Evolutionary conservation across 169 alveolate genomes (phyloP), one percentile per base, ranked within the genome.

Genomic region (Plasmodium blacklocki): DNA sequence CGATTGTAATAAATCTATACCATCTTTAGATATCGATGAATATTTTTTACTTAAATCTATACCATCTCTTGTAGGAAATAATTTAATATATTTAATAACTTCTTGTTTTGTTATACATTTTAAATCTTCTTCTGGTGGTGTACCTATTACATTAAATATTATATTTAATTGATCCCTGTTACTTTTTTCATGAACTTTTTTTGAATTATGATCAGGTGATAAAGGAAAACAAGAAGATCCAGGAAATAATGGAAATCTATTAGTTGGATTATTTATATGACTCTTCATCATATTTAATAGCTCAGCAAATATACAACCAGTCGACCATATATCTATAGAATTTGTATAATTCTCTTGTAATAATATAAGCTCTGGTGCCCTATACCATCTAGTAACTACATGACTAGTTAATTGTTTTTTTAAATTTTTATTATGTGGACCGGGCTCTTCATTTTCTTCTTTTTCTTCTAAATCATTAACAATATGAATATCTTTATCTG

Each of bases 291-390:
- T 97, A 63, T 95, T 97, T 73, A 98, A 91, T 29, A 98, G 94
- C 89, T 98, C 99, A 3, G 98, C 99, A 88, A 97, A 98, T 23
- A 98, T 98, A 87, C 99, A 98, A 8, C 99, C 99, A 14, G 98
- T 96, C 3, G 99, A 96, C 99, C 99, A 99, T 56, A 99, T 98
- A 91, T 99, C 99, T 23, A 98, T 98, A 15, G 99, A 99, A 63
- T 98, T 98, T 14, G 99, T 98, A 94, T 99, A 99, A 92, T 97
- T 98, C 74, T 98, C 99, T 86, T 98, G 99, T 66, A 98, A 92
- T 63, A 98, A 88, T 70, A 99, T 98, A 26, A 98, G 95, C 95
- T 99, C 99, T n/a, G 99, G 99, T 2, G 99, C 99, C 49, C 99
- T 92, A 88, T 98, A 98, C 99, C 99, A 98, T 74, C 99, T 95